Percentiles rank a stretch among this genome's conserved stretches.
phyloP scores from a whole-genome alignment of 257 asterid species.

The Solanum megistacrolobum region DNA sequence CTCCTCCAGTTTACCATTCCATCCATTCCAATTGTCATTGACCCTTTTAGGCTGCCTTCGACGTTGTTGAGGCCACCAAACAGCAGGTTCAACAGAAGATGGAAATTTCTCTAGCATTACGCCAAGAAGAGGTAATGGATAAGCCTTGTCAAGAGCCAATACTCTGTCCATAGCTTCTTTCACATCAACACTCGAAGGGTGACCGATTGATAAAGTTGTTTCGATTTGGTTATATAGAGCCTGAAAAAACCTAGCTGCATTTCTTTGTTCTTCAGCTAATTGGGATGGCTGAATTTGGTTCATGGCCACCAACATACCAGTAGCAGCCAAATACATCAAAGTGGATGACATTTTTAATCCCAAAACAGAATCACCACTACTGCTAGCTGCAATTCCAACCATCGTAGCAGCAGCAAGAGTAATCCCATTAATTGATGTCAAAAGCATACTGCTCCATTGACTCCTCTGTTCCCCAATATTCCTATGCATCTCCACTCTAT shows the following conservation, averaged over 20 bases:
- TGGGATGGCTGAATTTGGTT: constrained; percentile 72
- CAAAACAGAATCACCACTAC: not conserved
- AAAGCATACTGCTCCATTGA: constrained; percentile 39
- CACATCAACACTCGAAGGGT: constrained; percentile 27
- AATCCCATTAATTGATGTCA: constrained; percentile 35
- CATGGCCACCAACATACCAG: constrained; percentile 16
- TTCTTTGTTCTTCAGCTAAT: constrained; percentile 67
- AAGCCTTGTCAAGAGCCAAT: constrained; percentile 58
- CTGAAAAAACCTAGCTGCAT: constrained; percentile 47
- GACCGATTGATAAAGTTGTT: constrained; percentile 25
- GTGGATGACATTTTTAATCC: constrained; percentile 18
- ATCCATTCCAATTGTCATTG: constrained; percentile 25
- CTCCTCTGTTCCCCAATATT: constrained; percentile 48
- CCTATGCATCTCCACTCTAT: constrained; percentile 54
- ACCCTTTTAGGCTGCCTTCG: constrained; percentile 1
- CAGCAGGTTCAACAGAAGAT: constrained; percentile 34
- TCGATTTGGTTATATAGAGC: constrained; percentile 39
- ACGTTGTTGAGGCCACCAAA: constrained; percentile 42
- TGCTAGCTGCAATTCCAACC: constrained; percentile 7
- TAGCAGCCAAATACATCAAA: constrained; percentile 21
- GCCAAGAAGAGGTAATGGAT: constrained; percentile 40
- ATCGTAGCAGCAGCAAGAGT: constrained; percentile 35
- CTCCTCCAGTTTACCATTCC: constrained; percentile 41
- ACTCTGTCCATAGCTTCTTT: constrained; percentile 45
- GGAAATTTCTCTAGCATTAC: constrained; percentile 31